Base-by-base conservation (phyloP, 1,284 basidiomycete genomes). In the Papiliotrema flavescens region DNA sequence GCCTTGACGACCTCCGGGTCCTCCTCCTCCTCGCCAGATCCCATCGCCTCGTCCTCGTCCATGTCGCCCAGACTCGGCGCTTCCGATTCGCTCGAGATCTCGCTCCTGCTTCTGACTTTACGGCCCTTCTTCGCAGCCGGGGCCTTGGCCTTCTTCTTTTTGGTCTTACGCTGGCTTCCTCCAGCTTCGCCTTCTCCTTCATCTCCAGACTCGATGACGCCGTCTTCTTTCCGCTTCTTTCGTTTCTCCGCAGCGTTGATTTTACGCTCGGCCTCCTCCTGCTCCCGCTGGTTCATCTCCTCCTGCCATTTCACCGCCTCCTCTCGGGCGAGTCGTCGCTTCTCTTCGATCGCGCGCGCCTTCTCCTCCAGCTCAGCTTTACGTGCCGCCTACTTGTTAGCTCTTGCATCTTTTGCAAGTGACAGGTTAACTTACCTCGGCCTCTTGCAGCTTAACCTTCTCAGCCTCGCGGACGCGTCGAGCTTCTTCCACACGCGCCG, bases 401-500 rank as follows among this genome's bases (percentile, higher is more conserved):
- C 39, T 6, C 32, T 5, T 17, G 13, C 9, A 14, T 43, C 7
- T 2, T 1, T 15, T 8, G 20, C 7, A 23, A 28, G 20, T 9
- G 8, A 32, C 13, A 36, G 44, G 19, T 22, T 35, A 8, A 46
- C 70, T 54, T 49, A 71, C 70, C 51, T 76, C 72, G 8, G 72
- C 70, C 22, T 70, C 73, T 45, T 69, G 67, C 23, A 78, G 70
- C 24, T 69, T 62, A n/a, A 59, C 67, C 56, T 73, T 70, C 51
- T 78, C 76, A 22, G 69, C 74, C 3, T 71, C 73, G n/a, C 76
- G 63, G 41, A 64, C 54, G 44, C 60, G 62, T 45, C 87, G 81
- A 7, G 88, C 90, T 26, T 83, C 82, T 45, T 90, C 87, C 7
- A 90, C 80, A 65, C 83, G 84, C 11, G 87, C 86, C 51, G 86